Evolutionary conservation across 257 asterid species (phyloP), one percentile per base, ranked within the genome.

Genomic region (Jacaranda mimosifolia): DNA sequence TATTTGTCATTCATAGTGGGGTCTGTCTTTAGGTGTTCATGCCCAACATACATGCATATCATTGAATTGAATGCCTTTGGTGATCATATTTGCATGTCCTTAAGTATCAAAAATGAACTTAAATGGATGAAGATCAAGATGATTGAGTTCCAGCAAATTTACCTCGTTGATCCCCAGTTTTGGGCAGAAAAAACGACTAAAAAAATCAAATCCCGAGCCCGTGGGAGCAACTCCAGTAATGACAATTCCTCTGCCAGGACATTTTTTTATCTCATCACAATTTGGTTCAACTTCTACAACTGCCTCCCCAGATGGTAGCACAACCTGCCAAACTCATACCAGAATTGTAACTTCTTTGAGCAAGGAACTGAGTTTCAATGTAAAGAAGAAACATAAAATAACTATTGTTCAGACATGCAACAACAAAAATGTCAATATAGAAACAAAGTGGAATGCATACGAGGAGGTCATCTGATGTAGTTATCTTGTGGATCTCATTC

Each of bases 111-210:
- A 26, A 26, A 26, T 7, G 36, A 71, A 53, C 5, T 3, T 63
- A 19, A 19, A 73, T 11, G 64, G 32, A 60, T 45, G 62, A 11
- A 58, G 57, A 42, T 39, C 14, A 65, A 57, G 57, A 35, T 42
- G 68, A 63, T 75, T 13, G 8, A 72, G 68, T 71, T 56, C 10
- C 48, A 63, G 40, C 12, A 26, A 13, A 6, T 64, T 26, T 85
- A 93, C 97, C 97, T 96, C 99, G 51, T 82, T 60, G 9, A 91
- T 0, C 48, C 98, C 97, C 7, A 88, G 49, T 72, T 91, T 91
- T 18, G 99, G 99, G 83, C 89, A 83, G 85, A 93, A 95, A 83
- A 84, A 91, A 6, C 97, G 97, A 80, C 97, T 91, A 60, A 64
- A 78, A 35, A 93, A 90, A 85, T 96, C 98, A 67, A 89, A 93